Percentiles rank a stretch among this genome's conserved stretches.
These are phyloP conservation scores for Alliaria petiolata DNA, from an alignment of 345 rosid species.

Conservation along the genomic window DNA sequence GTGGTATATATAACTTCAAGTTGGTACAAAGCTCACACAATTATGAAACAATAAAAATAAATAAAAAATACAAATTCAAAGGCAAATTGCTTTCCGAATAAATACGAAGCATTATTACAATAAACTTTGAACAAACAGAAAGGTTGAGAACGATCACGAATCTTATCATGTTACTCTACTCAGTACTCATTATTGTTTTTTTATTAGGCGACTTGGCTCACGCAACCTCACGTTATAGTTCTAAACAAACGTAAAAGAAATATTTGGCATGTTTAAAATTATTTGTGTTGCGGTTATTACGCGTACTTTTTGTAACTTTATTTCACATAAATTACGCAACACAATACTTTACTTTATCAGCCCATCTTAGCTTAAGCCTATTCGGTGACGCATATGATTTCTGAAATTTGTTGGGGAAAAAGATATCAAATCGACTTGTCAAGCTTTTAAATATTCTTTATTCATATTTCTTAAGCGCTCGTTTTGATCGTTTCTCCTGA, in stretches of 20 bases:
- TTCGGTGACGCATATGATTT: neutral
- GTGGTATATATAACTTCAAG: constrained; percentile 3
- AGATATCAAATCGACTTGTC: neutral
- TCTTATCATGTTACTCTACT: neutral
- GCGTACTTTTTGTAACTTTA: neutral
- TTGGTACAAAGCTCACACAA: neutral
- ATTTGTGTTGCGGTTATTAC: neutral
- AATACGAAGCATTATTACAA: neutral
- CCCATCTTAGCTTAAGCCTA: neutral
- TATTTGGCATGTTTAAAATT: neutral
- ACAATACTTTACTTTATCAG: neutral
- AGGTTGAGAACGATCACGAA: constrained; percentile 9
- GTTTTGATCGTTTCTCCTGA: neutral
- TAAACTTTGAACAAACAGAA: neutral
- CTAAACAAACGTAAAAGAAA: neutral
- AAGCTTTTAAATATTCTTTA: too few relatives aligned
- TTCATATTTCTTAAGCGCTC: too few relatives aligned
- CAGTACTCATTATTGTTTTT: neutral
- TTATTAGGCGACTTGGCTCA: neutral
- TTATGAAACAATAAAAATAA: too few relatives aligned
- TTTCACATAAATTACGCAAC: neutral
- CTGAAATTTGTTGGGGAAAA: neutral
- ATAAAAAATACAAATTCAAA: neutral
- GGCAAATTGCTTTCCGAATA: neutral
- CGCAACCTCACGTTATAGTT: constrained; percentile 4